A percentile compares a stretch with the other conserved stretches of the same genome.
These are phyloP conservation scores for Berberis vulgaris DNA, from an alignment of 164 flowering plant species.

Conservation along the genomic window DNA sequence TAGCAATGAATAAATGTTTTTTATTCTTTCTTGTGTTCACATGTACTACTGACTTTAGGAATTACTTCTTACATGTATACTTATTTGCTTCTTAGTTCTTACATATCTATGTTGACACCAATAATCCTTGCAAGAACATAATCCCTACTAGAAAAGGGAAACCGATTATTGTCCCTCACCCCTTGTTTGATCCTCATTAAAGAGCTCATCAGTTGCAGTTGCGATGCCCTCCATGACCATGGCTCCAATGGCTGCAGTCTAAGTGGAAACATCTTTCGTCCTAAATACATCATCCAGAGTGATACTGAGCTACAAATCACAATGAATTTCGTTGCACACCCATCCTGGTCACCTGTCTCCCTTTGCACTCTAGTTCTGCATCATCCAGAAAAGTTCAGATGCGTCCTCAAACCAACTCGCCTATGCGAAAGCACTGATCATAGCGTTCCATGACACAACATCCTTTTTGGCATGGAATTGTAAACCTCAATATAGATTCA, in stretches of 20 bases:
- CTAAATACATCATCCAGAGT: constrained; percentile 8
- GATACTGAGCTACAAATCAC: constrained; percentile 1
- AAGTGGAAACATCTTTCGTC: constrained; percentile 5
- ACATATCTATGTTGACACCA: neutral
- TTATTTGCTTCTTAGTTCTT: neutral
- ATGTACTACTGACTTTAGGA: too few species aligned
- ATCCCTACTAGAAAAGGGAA: neutral
- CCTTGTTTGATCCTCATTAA: constrained; percentile 5
- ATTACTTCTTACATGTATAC: too few species aligned
- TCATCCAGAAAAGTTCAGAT: neutral
- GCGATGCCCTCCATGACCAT: constrained; percentile 7
- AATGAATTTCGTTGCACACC: neutral
- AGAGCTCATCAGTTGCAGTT: constrained; percentile 1
- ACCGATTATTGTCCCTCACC: constrained; percentile 3
- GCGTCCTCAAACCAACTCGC: neutral
- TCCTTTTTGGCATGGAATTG: neutral
- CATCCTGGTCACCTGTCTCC: constrained; percentile 4
- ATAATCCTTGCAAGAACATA: constrained; percentile 1
- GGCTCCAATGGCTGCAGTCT: constrained; percentile 7
- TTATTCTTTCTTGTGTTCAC: too few species aligned
- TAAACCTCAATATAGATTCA: neutral
- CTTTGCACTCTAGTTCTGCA: constrained; percentile 1
- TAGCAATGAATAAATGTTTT: too few species aligned
- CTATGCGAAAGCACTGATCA: neutral
- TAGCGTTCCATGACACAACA: constrained; percentile 2